Percentiles rank a stretch among this genome's conserved stretches.
Evolutionary conservation across 225 moss, liverwort and hornwort species (phyloP).

Genomic region (Physcomitrium patens): DNA sequence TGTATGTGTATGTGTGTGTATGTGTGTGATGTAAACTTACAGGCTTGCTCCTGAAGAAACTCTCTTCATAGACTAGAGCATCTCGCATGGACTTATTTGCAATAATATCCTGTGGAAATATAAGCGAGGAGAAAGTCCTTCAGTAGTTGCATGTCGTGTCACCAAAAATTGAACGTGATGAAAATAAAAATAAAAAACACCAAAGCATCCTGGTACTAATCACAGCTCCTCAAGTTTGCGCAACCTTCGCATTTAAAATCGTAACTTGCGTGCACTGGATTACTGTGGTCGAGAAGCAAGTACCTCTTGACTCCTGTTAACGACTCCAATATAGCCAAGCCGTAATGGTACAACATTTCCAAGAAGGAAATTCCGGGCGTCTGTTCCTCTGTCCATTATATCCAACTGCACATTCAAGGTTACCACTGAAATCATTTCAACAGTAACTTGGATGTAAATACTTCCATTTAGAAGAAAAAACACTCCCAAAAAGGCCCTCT

Average conservation of each 20-base stretch:
- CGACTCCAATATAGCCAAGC: constrained; percentile 95
- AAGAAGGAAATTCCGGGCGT: constrained; percentile 92
- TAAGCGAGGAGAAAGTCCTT: constrained; percentile 16
- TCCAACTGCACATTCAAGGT: constrained; percentile 63
- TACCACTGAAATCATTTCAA: not conserved
- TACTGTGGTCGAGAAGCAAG: constrained; percentile 27
- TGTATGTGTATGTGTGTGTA: too few species aligned
- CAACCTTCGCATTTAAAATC: constrained; percentile 11
- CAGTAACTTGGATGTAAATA: not conserved
- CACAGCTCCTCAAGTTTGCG: constrained; percentile 6
- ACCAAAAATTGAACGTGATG: constrained; percentile 10
- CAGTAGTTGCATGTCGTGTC: constrained; percentile 7
- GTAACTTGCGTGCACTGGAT: not conserved
- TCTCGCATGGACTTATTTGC: constrained; percentile 89
- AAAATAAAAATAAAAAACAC: not conserved
- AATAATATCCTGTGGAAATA: constrained; percentile 72
- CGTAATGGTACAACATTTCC: constrained; percentile 96
- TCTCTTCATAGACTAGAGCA: constrained; percentile 84
- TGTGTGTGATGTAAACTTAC: constrained; percentile 53
- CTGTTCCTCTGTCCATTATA: constrained; percentile 99
- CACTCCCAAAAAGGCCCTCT: not conserved
- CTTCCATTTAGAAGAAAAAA: too few species aligned
- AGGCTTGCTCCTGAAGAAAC: constrained; percentile 92
- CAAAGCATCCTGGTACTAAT: not conserved
- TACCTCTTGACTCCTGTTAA: constrained; percentile 99